Conservation (phyloP, 139 green algal species). For the Chlamydomonas sphaeroides region DNA sequence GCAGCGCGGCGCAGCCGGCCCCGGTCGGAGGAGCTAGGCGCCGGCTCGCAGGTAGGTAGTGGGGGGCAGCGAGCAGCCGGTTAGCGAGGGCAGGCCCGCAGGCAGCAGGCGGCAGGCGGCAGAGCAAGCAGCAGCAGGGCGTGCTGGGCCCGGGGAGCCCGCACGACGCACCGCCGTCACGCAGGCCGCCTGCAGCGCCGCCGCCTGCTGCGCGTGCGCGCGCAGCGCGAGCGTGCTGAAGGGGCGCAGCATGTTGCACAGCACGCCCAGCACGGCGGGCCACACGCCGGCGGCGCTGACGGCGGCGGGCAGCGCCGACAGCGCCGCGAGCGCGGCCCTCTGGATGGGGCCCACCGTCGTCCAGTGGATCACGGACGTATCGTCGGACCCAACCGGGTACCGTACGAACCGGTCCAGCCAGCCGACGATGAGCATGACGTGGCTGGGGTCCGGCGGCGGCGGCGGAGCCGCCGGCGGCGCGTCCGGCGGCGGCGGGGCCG, state of each 20-base stretch:
- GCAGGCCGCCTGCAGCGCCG: constrained; percentile 11
- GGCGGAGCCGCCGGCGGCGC: too few species aligned
- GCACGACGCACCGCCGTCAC: not conserved
- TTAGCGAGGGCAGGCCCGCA: too few species aligned
- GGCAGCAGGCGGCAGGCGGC: too few species aligned
- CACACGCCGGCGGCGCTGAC: constrained; percentile 28
- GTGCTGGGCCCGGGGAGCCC: too few species aligned
- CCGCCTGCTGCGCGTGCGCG: constrained; percentile 7
- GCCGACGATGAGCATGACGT: constrained; percentile 55
- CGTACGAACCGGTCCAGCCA: constrained; percentile 76
- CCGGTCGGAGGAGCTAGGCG: too few species aligned
- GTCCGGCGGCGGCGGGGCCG: too few species aligned
- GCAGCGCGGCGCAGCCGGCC: too few species aligned
- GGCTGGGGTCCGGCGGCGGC: not conserved
- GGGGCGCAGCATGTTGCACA: constrained; percentile 60
- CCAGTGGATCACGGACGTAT: constrained; percentile 49
- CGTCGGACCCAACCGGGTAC: constrained; percentile 71
- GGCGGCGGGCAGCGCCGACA: constrained; percentile 63
- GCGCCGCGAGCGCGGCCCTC: constrained; percentile 71
- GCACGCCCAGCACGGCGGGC: constrained; percentile 49
- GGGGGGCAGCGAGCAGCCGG: too few species aligned
- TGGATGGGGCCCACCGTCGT: constrained; percentile 78
- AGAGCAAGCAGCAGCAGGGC: too few species aligned
- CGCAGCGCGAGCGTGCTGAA: constrained; percentile 43
- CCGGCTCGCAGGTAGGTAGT: too few species aligned